Conservation (phyloP, 1,139 yeast genomes). For the Sugiyamaella xylanicola region DNA sequence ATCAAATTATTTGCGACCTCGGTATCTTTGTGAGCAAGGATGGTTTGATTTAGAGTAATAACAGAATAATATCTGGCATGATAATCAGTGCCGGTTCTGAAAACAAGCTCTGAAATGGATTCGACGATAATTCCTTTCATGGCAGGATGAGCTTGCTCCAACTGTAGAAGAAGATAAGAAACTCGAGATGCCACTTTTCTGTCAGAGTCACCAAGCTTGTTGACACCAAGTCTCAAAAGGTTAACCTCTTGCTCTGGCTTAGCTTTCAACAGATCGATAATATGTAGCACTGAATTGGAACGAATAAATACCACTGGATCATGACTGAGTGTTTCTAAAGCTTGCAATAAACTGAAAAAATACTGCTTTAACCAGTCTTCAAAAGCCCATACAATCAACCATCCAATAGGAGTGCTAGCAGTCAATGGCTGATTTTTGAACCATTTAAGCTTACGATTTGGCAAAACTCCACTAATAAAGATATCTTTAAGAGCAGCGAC, state of each 20-base stretch:
- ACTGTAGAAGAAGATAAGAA: constrained; percentile 74
- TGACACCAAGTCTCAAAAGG: constrained; percentile 81
- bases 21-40: constrained; percentile 73
- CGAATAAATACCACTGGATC: constrained; percentile 94
- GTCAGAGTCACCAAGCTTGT: constrained; percentile 91
- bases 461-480: constrained; percentile 67
- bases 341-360: constrained; percentile 69
- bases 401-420: constrained; percentile 44
- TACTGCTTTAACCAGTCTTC: constrained; percentile 84
- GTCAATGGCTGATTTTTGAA: constrained; percentile 77
- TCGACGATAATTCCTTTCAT: constrained; percentile 84
- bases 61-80: constrained; percentile 88
- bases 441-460: constrained; percentile 73
- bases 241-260: constrained; percentile 98
- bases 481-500: constrained; percentile 89
- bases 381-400: constrained; percentile 75
- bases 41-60: constrained; percentile 89
- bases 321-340: constrained; percentile 75
- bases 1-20: constrained; percentile 79
- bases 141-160: constrained; percentile 93
- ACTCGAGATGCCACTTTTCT: constrained; percentile 89
- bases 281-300: constrained; percentile 70
- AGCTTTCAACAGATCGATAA: constrained; percentile 75
- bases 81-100: constrained; percentile 76
- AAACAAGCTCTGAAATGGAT: constrained; percentile 76